These are phyloP conservation scores for Termitomyces sp. DNA, from an alignment of 768 basidiomycete genomes.

Conservation along the genomic window DNA sequence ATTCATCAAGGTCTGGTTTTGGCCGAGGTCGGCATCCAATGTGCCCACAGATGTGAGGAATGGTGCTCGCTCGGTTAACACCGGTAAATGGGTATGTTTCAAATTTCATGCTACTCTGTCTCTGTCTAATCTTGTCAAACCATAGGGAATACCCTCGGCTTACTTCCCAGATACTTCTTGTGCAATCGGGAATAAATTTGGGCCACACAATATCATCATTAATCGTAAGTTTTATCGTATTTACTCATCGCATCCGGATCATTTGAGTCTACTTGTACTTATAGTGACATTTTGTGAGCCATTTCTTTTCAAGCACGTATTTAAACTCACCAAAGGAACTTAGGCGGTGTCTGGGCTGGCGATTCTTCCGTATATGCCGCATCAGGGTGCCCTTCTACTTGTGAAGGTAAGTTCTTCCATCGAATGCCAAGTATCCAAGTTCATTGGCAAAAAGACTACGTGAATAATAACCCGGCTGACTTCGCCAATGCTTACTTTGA, in stretches of 20 bases:
- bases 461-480: slow-evolving; percentile 61
- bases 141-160: slow-evolving; percentile 53
- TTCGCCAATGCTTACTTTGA: slow-evolving; percentile 72
- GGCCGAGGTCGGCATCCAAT: slow-evolving; percentile 41
- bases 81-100: slow-evolving; percentile 45
- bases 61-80: slow-evolving; percentile 38
- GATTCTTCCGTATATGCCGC: slow-evolving; percentile 26
- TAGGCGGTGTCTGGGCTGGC: slow-evolving; percentile 61
- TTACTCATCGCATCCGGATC: not conserved
- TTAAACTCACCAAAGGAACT: not conserved
- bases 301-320: not conserved
- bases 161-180: slow-evolving; percentile 59
- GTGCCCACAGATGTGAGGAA: slow-evolving; percentile 43
- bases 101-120: not conserved
- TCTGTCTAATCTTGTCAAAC: not conserved
- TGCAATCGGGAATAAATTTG: slow-evolving; percentile 49
- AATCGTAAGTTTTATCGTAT: slow-evolving; percentile 32
- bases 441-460: slow-evolving; percentile 40
- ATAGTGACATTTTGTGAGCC: slow-evolving; percentile 57
- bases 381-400: slow-evolving; percentile 51
- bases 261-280: not conserved
- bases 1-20: slow-evolving; percentile 70
- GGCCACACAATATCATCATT: slow-evolving; percentile 59
- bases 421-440: not conserved
- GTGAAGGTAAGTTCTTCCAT: slow-evolving; percentile 36